These are phyloP conservation scores for Stachybotrys echinatus DNA, from an alignment of 2,329 filamentous ascomycete species.

Conservation along the genomic window DNA sequence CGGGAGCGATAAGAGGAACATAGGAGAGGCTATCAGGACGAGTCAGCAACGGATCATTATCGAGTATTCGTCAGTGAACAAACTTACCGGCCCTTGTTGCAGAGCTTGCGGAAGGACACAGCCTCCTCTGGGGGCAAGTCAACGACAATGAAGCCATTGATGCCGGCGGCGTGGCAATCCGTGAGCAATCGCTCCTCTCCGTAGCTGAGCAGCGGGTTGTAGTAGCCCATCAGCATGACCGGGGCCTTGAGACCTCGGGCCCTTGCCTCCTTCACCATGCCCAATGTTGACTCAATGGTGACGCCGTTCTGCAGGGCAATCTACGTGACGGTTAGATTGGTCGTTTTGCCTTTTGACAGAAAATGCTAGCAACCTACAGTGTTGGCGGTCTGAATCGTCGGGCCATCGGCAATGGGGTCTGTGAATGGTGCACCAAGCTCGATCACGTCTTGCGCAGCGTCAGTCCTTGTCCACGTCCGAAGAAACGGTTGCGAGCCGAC, in stretches of 20 bases:
- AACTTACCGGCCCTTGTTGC: conserved; percentile 66
- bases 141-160: conserved; percentile 96
- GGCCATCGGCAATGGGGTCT: conserved; percentile 95
- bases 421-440: conserved; percentile 96
- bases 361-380: conserved; percentile 49
- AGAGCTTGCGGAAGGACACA: conserved; percentile 81
- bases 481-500: conserved; percentile 20
- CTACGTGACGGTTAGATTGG: conserved; percentile 17
- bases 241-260: conserved; percentile 72
- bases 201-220: conserved; percentile 91
- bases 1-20: conserved; percentile 91
- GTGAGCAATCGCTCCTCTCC: conserved; percentile 84
- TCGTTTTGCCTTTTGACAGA: conserved; percentile 5
- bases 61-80: not conserved
- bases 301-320: conserved; percentile 83
- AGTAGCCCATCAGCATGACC: conserved; percentile 96
- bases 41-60: conserved; percentile 1
- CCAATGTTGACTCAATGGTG: conserved; percentile 70
- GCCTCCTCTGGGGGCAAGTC: conserved; percentile 96
- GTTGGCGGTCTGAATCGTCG: conserved; percentile 94
- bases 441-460: conserved; percentile 62
- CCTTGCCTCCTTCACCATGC: conserved; percentile 79
- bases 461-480: not conserved
- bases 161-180: conserved; percentile 77
- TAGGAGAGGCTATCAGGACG: conserved; percentile 66